Evolutionary conservation across 306 rosid genomes (phyloP).

Genomic region (Cercis canadensis): DNA sequence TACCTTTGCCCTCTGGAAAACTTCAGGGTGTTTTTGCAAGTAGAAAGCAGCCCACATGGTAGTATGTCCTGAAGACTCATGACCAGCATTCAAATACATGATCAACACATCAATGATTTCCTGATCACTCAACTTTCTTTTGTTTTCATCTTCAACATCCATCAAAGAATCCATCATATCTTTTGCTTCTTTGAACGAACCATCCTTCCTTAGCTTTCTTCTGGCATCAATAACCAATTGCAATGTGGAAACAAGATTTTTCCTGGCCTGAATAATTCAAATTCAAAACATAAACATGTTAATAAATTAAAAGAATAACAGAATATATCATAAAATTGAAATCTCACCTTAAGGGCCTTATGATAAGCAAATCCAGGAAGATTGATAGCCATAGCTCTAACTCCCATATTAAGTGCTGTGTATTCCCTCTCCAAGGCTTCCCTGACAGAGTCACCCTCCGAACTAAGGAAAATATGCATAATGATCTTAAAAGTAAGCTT

Average conservation of each 20-base stretch:
- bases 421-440: constrained; percentile 80
- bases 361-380: constrained; percentile 91
- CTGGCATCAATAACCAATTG: constrained; percentile 68
- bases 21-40: constrained; percentile 66
- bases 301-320: too few relatives aligned
- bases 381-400: constrained; percentile 85
- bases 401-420: constrained; percentile 72
- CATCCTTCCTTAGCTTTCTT: constrained; percentile 42
- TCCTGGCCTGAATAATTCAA: constrained; percentile 62
- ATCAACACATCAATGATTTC: constrained; percentile 79
- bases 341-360: constrained; percentile 73
- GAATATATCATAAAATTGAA: not conserved
- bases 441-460: constrained; percentile 69
- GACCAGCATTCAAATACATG: constrained; percentile 96
- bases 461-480: constrained; percentile 82
- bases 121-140: constrained; percentile 65
- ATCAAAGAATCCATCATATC: constrained; percentile 93
- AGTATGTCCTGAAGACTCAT: constrained; percentile 91
- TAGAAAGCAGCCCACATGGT: constrained; percentile 80
- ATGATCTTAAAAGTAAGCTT: constrained; percentile 82
- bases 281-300: not conserved
- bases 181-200: constrained; percentile 29
- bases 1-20: constrained; percentile 77
- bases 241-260: constrained; percentile 65
- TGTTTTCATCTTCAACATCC: constrained; percentile 77